A percentile compares a stretch with the other conserved stretches of the same genome.
Evolutionary conservation across 106 monocot species (phyloP).

Genomic region (Acorus gramineus): DNA sequence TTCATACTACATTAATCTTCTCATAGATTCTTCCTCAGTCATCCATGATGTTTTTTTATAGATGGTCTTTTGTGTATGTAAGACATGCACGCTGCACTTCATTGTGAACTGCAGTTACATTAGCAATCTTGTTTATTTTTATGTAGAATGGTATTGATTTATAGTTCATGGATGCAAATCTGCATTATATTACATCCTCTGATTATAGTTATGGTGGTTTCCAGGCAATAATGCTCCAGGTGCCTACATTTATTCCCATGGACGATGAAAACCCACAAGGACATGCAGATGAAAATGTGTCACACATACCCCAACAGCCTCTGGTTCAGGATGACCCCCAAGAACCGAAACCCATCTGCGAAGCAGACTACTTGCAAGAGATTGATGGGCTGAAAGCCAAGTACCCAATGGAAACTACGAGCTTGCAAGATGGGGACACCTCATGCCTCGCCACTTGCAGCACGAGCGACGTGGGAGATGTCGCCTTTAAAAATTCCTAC

Average conservation of each 20-base stretch:
- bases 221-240: slow-evolving; percentile 7
- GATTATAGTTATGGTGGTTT: no score
- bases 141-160: no score
- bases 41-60: no score
- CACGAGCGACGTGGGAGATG: slow-evolving; percentile 62
- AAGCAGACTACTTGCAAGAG: slow-evolving; percentile 41
- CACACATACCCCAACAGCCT: slow-evolving; percentile 9
- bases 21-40: no score
- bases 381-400: slow-evolving; percentile 44
- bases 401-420: slow-evolving; percentile 29
- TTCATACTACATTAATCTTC: no score
- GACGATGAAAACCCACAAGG: no score
- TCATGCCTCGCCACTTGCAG: slow-evolving; percentile 92
- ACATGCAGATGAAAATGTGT: neutral
- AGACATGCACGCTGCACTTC: no score
- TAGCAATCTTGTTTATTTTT: no score
- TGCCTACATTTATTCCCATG: neutral
- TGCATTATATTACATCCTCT: no score
- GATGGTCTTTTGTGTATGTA: no score
- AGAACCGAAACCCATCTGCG: slow-evolving; percentile 20
- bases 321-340: neutral
- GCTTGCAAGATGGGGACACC: slow-evolving; percentile 47
- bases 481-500: slow-evolving; percentile 37
- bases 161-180: no score
- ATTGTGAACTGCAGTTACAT: no score